phyloP scores from a whole-genome alignment of 176 grass and related monocot species.

The Aegilops bicornis region DNA sequence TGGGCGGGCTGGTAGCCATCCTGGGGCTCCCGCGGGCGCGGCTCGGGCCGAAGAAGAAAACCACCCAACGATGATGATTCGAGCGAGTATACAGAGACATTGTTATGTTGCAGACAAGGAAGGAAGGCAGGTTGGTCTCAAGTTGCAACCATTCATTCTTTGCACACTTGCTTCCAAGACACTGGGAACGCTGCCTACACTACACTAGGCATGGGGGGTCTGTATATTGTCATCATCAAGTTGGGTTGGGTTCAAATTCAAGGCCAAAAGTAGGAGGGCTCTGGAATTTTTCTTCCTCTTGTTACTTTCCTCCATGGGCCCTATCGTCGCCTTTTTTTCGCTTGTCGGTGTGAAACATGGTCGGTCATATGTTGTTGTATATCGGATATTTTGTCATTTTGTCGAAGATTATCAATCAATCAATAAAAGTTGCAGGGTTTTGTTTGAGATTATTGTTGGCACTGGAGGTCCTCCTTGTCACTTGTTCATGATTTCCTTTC shows the following conservation, averaged over 20 bases:
- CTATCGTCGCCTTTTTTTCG: not conserved
- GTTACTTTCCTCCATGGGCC: not conserved
- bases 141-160: not conserved
- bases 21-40: conserved; percentile 65
- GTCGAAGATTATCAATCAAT: not conserved
- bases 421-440: not conserved
- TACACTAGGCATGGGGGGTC: not conserved
- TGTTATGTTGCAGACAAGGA: not conserved
- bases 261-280: not conserved
- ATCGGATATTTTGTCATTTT: not conserved
- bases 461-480: too few species aligned
- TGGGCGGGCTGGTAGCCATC: conserved; percentile 77
- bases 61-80: not conserved
- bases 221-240: not conserved
- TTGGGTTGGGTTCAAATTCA: not conserved
- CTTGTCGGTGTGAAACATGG: not conserved
- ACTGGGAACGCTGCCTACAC: not conserved
- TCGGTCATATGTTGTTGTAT: not conserved
- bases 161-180: not conserved
- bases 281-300: not conserved
- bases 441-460: not conserved
- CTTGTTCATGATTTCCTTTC: too few species aligned
- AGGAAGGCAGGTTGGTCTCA: not conserved
- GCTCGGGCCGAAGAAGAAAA: conserved; percentile 37
- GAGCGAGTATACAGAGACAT: not conserved